phyloP scores from a whole-genome alignment of 768 basidiomycete species.

The Tephrocybe rancida region DNA sequence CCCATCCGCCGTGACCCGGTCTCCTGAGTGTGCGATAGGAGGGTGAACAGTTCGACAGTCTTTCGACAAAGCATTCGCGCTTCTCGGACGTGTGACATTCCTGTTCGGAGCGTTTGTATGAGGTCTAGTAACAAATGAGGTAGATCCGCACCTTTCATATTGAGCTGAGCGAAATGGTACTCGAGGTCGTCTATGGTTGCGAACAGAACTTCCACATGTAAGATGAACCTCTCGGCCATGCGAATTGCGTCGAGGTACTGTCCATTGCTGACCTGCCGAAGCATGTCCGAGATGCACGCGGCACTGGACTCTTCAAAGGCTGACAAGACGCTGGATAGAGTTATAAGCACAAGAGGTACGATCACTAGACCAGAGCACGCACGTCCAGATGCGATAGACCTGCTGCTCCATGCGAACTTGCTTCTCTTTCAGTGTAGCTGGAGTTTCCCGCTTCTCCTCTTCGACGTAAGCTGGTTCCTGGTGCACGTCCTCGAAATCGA shows the following conservation, averaged over 20 bases:
- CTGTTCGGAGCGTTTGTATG: conserved; percentile 40
- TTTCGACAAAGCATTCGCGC: conserved; percentile 98
- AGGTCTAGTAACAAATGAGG: conserved; percentile 1
- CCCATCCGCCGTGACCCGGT: conserved; percentile 89
- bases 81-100: conserved; percentile 98
- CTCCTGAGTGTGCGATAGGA: conserved; percentile 94
- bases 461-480: conserved; percentile 62
- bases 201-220: conserved; percentile 97
- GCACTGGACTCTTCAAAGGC: conserved; percentile 99
- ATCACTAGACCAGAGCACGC: conserved; percentile 33
- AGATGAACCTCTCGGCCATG: conserved; percentile 98
- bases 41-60: conserved; percentile 96
- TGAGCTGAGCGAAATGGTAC: conserved; percentile 76
- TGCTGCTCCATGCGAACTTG: conserved; percentile 95
- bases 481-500: conserved; percentile 52
- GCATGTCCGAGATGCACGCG: conserved; percentile 98
- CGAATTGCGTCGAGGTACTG: conserved; percentile 96
- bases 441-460: conserved; percentile 82
- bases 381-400: conserved; percentile 99
- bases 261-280: conserved; percentile 94
- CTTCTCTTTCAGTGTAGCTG: conserved; percentile 80
- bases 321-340: conserved; percentile 72
- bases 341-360: conserved; percentile 12
- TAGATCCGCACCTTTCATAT: conserved; percentile 71
- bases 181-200: conserved; percentile 97